Base-by-base conservation (phyloP, 495 filamentous ascomycete genomes). In the Penicillium maclennaniae region DNA sequence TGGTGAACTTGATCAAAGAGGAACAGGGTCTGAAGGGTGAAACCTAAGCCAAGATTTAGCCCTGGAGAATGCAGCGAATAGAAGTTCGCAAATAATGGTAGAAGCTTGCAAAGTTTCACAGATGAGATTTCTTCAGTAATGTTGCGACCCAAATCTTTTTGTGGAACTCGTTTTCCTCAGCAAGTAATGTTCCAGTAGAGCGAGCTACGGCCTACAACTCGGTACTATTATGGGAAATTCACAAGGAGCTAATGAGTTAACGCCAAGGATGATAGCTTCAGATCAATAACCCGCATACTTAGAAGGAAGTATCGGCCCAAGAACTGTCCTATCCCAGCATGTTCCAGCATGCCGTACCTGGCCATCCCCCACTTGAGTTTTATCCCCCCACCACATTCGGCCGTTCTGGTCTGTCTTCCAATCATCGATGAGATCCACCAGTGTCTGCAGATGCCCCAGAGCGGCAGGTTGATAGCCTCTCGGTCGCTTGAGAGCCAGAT, bases 381-480 rank as follows among this genome's bases (percentile, higher is more conserved):
- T 74, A 43, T 74, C 67, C 15, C 76, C 76, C 76, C 72, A 77
- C 51, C 67, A 78, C 51, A 79, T 60, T 17, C 61, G 59, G 7
- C 48, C 49, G 21, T 63, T 59, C 10, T 66, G 59, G 42, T 61
- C 48, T 20, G 43, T 31, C 17, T 56, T 47, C 74, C 75, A 78
- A 14, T 75, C 69, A 61, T 78, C 75, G 15, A 79, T 60, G 25
- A 79, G 53, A 56, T 76, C 64, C 9, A 60, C 69, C 21, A 80
- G 56, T 0, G 75, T 75, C 49, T 72, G 71, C 26, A 80, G 53
- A 47, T 79, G 72, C 9, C 76, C 77, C 42, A 59, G 76, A 2
- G 72, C 49, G 4, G 67, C 68, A 6, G 77, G 77, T 20, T 74
- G 66, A 36, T 57, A 51, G 6, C 76, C 76, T n/a, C 50, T 56